Evolutionary conservation across 2,329 filamentous ascomycete species (phyloP), one percentile per base, ranked within the genome.

Genomic region (Oidium heveae): DNA sequence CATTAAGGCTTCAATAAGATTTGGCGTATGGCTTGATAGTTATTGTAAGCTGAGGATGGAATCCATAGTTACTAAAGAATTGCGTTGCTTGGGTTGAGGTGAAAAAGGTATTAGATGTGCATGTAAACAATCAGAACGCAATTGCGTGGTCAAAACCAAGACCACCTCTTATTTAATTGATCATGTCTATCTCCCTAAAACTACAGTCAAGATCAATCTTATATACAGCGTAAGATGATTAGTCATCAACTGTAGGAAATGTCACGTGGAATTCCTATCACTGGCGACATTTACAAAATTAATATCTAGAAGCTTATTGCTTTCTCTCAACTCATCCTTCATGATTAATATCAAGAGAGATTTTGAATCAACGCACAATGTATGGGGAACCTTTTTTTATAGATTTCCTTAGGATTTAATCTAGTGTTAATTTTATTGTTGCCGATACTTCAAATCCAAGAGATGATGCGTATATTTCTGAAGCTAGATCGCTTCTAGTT

Each of bases 41-140:
- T 28, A 28, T 28, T 3, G 24, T 28, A 28, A 33, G 22, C 12
- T 24, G 34, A 22, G 33, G 54, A 9, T 24, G 18, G n/a, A 37
- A 50, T 16, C 47, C 37, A 44, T 55, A 52, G 32, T 55, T 55
- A 12, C 34, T 46, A 32, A 44, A 54, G 39, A 43, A 52, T 37
- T 24, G 34, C 8, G 47, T 28, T 4, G 32, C 39, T 43, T 20
- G 8, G 10, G 36, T 55, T 43, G 16, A 33, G 12, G 52, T 13
- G 43, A n/a, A n/a, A n/a, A n/a, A n/a, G n/a, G n/a, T n/a, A n/a
- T n/a, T n/a, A n/a, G n/a, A n/a, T n/a, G n/a, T n/a, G n/a, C n/a
- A n/a, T n/a, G n/a, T n/a, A n/a, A n/a, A n/a, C n/a, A n/a, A n/a
- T n/a, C n/a, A n/a, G n/a, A n/a, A n/a, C n/a, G n/a, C n/a, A n/a